Conservation (phyloP, 2,329 filamentous ascomycete species). For the Sporothrix brasiliensis region DNA sequence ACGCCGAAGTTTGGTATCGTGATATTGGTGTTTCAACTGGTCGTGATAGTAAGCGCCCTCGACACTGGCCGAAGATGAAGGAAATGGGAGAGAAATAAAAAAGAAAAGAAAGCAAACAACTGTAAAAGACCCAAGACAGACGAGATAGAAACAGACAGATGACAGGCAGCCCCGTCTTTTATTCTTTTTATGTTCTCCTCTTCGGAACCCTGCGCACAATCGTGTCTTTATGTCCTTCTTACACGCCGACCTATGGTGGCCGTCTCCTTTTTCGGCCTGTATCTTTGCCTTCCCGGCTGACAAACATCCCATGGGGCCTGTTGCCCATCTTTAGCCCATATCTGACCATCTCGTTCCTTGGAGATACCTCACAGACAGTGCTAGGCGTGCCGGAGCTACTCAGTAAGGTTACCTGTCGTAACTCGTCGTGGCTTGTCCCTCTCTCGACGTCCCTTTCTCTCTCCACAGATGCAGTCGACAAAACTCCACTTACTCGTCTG, state of each 20-base stretch:
- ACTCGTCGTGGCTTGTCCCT: background rate
- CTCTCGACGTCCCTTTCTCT: background rate
- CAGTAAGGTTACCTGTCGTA: background rate
- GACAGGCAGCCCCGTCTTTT: background rate
- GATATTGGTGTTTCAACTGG: background rate
- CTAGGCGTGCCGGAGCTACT: background rate
- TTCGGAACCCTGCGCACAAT: background rate
- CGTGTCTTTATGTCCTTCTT: background rate
- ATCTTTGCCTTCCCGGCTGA: background rate
- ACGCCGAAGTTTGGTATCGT: background rate
- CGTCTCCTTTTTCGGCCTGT: background rate
- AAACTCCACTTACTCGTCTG: slow-evolving; percentile 24
- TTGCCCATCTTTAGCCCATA: background rate
- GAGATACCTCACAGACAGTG: background rate
- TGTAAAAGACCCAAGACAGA: background rate
- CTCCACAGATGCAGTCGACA: slow-evolving; percentile 4
- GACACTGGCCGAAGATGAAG: slow-evolving; percentile 13
- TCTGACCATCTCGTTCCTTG: slow-evolving; percentile 5
- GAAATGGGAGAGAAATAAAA: background rate
- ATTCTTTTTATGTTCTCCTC: background rate
- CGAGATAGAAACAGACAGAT: background rate
- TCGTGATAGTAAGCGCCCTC: slow-evolving; percentile 8
- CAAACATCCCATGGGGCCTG: background rate
- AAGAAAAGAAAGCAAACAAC: background rate
- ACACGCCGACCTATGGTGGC: background rate